A percentile compares a stretch with the other conserved stretches of the same genome.
Conservation (phyloP, 805 yeast genomes). For the Ogataea populi-albae region DNA sequence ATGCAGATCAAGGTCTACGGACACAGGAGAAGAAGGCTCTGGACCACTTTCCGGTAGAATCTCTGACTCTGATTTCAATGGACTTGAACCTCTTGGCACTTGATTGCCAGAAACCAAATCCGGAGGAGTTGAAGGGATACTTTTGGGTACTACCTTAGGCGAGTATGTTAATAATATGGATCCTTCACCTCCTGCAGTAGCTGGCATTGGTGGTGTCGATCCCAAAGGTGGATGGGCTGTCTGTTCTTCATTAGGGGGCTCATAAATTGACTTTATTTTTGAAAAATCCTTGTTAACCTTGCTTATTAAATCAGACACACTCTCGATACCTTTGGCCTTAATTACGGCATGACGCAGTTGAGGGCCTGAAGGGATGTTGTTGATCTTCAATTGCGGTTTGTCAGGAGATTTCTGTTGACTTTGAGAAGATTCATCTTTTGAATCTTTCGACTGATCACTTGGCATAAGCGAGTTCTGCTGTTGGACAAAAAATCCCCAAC, state of each 20-base stretch:
- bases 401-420: slow-evolving; percentile 3
- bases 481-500: slow-evolving; percentile 78
- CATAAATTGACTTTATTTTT: slow-evolving; percentile 27
- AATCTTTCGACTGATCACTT: slow-evolving; percentile 15
- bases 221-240: neutral
- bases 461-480: slow-evolving; percentile 44
- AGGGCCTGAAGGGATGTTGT: slow-evolving; percentile 49
- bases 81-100: too few relatives aligned
- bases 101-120: too few relatives aligned
- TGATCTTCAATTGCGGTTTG: slow-evolving; percentile 25
- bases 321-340: slow-evolving; percentile 71
- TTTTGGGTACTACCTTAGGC: too few relatives aligned
- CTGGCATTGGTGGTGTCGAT: too few relatives aligned
- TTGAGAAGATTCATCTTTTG: slow-evolving; percentile 1
- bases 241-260: slow-evolving; percentile 7
- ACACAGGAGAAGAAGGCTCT: too few relatives aligned
- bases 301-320: slow-evolving; percentile 63
- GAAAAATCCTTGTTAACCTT: slow-evolving; percentile 54
- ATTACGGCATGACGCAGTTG: slow-evolving; percentile 60
- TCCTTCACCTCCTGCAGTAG: too few relatives aligned
- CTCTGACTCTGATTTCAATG: too few relatives aligned
- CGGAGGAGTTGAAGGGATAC: too few relatives aligned
- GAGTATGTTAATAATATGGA: too few relatives aligned
- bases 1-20: slow-evolving; percentile 24
- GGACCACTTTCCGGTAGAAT: too few relatives aligned